A percentile compares a stretch with the other conserved stretches of the same genome.
phyloP scores from a whole-genome alignment of 495 filamentous ascomycete species.

The Annulohypoxylon bovei region DNA sequence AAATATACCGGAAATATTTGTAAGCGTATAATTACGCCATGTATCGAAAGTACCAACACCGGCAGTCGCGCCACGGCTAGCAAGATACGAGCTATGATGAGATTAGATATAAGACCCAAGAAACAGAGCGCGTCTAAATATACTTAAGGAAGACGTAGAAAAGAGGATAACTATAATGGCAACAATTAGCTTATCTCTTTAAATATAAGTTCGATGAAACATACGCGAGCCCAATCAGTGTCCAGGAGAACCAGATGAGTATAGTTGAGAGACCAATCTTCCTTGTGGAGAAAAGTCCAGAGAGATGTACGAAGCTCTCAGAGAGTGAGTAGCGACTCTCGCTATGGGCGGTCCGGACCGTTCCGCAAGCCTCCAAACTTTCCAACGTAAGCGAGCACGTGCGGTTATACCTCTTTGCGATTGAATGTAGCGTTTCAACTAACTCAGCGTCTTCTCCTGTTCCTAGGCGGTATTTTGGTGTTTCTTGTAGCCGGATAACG shows the following conservation, averaged over 20 bases:
- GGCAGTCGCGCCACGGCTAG: constrained; percentile 48
- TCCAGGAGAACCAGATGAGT: constrained; percentile 76
- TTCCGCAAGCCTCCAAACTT: constrained; percentile 63
- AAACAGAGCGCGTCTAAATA: background rate
- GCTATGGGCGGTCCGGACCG: constrained; percentile 51
- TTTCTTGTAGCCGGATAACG: constrained; percentile 73
- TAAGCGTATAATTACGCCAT: constrained; percentile 78
- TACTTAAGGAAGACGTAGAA: constrained; percentile 75
- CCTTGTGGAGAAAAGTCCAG: constrained; percentile 70
- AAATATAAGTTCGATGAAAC: constrained; percentile 1
- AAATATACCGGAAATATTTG: constrained; percentile 70
- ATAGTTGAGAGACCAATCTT: constrained; percentile 68
- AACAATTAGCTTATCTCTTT: constrained; percentile 26
- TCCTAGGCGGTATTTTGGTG: constrained; percentile 76
- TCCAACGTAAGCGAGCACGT: constrained; percentile 71
- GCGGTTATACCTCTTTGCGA: constrained; percentile 71
- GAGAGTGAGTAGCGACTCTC: constrained; percentile 56
- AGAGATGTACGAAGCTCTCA: constrained; percentile 66
- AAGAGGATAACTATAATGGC: constrained; percentile 61
- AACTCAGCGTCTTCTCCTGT: constrained; percentile 71
- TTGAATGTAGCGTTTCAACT: constrained; percentile 66
- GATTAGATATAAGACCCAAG: constrained; percentile 48
- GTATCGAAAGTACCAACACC: constrained; percentile 60
- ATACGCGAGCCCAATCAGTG: constrained; percentile 70
- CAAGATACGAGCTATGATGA: constrained; percentile 52